These are phyloP conservation scores for Hypoxylon trugodes DNA, from an alignment of 495 filamentous ascomycete genomes.

Conservation along the genomic window DNA sequence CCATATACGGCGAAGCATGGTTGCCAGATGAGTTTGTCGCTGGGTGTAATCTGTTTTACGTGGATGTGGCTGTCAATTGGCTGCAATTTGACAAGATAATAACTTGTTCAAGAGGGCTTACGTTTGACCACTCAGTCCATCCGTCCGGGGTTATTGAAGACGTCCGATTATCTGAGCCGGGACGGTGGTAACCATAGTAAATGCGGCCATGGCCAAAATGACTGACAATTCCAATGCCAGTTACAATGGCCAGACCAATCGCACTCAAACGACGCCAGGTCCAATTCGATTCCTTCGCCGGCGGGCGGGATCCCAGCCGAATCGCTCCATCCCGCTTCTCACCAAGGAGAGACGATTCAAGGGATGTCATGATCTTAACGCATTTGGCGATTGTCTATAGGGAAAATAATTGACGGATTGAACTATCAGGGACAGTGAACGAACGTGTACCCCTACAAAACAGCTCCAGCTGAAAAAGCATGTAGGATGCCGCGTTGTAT, in stretches of 20 bases:
- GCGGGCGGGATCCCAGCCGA: neutral
- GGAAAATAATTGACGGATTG: neutral
- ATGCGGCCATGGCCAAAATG: conserved; percentile 10
- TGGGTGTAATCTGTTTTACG: conserved; percentile 51
- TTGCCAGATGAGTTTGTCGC: conserved; percentile 53
- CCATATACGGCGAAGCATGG: conserved; percentile 45
- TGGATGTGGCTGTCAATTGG: conserved; percentile 13
- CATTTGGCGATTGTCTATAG: neutral
- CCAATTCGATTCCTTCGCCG: conserved; percentile 5
- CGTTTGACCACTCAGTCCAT: conserved; percentile 42
- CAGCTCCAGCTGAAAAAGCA: neutral
- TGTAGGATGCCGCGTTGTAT: neutral
- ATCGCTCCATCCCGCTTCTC: conserved; percentile 14
- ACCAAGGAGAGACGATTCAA: conserved; percentile 3
- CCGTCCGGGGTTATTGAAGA: conserved; percentile 1
- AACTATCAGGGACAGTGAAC: neutral
- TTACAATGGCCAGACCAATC: conserved; percentile 3
- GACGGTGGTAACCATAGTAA: neutral
- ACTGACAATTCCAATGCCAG: conserved; percentile 12
- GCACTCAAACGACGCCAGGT: conserved; percentile 13
- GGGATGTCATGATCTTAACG: conserved; percentile 1
- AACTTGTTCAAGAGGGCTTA: conserved; percentile 19
- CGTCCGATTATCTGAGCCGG: neutral
- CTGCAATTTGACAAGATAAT: neutral
- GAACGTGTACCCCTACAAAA: neutral